These are phyloP conservation scores for Fusarium incarnatum DNA, from an alignment of 2,329 filamentous ascomycete species.

Conservation along the genomic window DNA sequence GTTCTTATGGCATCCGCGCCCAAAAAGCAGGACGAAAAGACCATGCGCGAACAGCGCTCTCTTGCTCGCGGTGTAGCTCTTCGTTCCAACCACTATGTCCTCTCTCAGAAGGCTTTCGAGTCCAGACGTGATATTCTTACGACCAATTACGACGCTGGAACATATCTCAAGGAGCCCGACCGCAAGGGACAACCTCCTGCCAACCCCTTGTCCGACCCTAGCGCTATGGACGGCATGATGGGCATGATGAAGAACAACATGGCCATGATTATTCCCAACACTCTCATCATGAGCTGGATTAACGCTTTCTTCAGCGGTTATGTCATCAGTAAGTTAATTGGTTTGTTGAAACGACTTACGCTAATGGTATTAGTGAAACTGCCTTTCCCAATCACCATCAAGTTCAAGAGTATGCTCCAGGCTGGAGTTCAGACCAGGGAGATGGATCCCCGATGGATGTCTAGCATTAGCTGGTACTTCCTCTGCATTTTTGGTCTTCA, in stretches of 20 bases:
- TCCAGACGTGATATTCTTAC: constrained; percentile 83
- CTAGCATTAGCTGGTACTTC: constrained; percentile 98
- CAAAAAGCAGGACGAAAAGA: constrained; percentile 80
- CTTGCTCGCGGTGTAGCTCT: constrained; percentile 87
- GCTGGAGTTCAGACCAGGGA: constrained; percentile 95
- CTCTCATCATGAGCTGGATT: constrained; percentile 99
- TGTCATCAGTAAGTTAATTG: constrained; percentile 79
- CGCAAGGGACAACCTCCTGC: constrained; percentile 85
- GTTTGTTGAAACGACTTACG: background rate
- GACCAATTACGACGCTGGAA: constrained; percentile 84
- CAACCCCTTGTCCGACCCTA: constrained; percentile 95
- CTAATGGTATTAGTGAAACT: constrained; percentile 77
- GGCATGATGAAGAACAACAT: constrained; percentile 99
- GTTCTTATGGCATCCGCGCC: constrained; percentile 88
- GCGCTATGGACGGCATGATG: constrained; percentile 99
- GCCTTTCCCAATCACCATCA: constrained; percentile 95
- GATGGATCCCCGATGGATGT: constrained; percentile 98
- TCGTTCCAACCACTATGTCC: constrained; percentile 82
- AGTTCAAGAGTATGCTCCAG: constrained; percentile 99
- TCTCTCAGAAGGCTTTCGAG: constrained; percentile 82
- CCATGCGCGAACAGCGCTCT: constrained; percentile 87
- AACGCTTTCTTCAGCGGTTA: constrained; percentile 99
- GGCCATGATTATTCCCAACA: constrained; percentile 99
- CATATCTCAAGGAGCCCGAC: constrained; percentile 90
- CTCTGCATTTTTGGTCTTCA: constrained; percentile 96